A percentile compares a stretch with the other conserved stretches of the same genome.
Conservation (phyloP, 2,329 filamentous ascomycete genomes). For the Graphiopsis chlorocephala region DNA sequence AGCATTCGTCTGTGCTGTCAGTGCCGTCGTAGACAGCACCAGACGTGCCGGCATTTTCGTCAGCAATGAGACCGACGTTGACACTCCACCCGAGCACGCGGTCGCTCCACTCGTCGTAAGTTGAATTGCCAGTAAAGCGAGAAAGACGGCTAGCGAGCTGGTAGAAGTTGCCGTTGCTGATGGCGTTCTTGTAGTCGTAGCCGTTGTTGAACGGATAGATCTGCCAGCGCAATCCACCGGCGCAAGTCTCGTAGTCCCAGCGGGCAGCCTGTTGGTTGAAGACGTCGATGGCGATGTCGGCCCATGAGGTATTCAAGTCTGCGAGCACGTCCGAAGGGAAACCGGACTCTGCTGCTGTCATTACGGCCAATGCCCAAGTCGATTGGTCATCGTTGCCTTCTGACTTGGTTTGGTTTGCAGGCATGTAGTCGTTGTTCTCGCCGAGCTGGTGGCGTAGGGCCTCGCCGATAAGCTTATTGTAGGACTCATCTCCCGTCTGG, state of each 20-base stretch:
- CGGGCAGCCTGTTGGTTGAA: conserved; percentile 73
- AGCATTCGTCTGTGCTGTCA: conserved; percentile 55
- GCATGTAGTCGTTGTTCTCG: conserved; percentile 60
- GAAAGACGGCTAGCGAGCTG: conserved; percentile 63
- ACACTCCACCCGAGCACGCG: conserved; percentile 65
- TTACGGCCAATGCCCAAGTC: conserved; percentile 78
- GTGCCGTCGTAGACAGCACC: conserved; percentile 59
- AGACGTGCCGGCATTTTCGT: background rate
- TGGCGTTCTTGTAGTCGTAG: conserved; percentile 78
- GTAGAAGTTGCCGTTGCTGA: conserved; percentile 81
- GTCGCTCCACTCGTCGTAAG: conserved; percentile 64
- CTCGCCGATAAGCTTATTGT: conserved; percentile 59
- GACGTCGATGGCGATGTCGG: conserved; percentile 70
- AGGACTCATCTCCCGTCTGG: conserved; percentile 60
- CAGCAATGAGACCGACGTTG: conserved; percentile 53
- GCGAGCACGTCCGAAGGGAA: conserved; percentile 60
- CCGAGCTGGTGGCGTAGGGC: conserved; percentile 62
- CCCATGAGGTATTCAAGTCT: conserved; percentile 66
- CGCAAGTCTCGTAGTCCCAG: conserved; percentile 66
- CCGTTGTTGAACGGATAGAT: conserved; percentile 75
- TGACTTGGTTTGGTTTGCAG: conserved; percentile 33
- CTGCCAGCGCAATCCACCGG: conserved; percentile 79
- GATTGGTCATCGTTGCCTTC: conserved; percentile 58
- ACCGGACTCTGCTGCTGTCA: conserved; percentile 73
- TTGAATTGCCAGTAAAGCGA: conserved; percentile 42